phyloP scores from a whole-genome alignment of 352 stramenopile species.

The Pythium grandisporangium region DNA sequence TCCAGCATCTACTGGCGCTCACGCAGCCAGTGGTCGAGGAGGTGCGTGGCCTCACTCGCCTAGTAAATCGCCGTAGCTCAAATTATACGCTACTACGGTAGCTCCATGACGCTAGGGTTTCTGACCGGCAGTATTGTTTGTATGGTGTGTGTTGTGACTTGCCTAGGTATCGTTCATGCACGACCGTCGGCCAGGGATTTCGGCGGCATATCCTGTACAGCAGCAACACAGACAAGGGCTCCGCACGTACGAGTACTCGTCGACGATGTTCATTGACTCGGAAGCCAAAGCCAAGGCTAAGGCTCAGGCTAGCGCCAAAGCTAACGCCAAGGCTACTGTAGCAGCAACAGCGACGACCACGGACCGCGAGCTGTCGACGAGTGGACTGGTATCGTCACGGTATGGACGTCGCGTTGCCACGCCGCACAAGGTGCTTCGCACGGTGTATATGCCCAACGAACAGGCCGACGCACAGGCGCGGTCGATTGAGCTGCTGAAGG shows the following conservation, averaged over 20 bases:
- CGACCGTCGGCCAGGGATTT: constrained; percentile 52
- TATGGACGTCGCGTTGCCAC: constrained; percentile 1
- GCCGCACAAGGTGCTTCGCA: constrained; percentile 35
- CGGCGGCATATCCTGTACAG: constrained; percentile 35
- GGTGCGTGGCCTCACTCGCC: constrained; percentile 8
- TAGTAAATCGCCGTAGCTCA: not conserved
- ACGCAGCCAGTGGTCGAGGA: constrained; percentile 79
- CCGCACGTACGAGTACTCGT: constrained; percentile 52
- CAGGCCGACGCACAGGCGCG: constrained; percentile 36
- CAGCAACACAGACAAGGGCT: no score
- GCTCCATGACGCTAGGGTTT: no score
- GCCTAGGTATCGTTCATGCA: constrained; percentile 58
- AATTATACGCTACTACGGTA: not conserved
- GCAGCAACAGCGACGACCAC: no score
- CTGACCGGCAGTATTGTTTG: no score
- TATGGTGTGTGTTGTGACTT: no score
- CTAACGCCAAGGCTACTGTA: no score
- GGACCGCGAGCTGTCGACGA: no score
- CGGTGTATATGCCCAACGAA: constrained; percentile 72
- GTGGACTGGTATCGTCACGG: not conserved
- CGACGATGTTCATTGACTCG: constrained; percentile 66
- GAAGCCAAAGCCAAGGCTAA: constrained; percentile 18
- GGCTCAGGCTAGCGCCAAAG: no score
- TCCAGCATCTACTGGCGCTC: constrained; percentile 72
- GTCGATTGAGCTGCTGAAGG: constrained; percentile 44